Conservation (phyloP, 169 alveolate species). For the Eimeria sp. region DNA sequence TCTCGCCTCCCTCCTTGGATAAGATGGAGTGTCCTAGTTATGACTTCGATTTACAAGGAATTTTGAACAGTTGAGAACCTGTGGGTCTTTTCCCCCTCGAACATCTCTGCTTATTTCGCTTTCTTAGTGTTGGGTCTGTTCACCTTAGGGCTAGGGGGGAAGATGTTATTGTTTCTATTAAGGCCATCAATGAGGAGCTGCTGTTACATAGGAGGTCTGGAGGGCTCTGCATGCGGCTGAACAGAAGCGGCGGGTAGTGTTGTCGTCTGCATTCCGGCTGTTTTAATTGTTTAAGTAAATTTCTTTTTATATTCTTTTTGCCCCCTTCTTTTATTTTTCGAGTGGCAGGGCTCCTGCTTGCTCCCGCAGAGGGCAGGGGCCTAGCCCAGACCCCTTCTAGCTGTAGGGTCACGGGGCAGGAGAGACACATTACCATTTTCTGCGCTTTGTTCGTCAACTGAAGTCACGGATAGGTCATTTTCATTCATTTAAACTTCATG, state of each 20-base stretch:
- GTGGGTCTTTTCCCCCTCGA: no score
- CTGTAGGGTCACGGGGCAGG: constrained; percentile 14
- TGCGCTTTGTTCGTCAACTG: neutral
- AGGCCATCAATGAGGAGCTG: neutral
- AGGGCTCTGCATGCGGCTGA: constrained; percentile 20
- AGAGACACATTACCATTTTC: constrained; percentile 2
- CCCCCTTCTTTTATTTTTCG: neutral
- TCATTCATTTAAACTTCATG: constrained; percentile 16
- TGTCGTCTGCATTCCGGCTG: neutral
- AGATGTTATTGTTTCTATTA: neutral
- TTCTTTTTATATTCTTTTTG: neutral
- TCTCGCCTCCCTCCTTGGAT: no score
- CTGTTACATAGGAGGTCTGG: neutral
- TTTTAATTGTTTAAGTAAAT: neutral
- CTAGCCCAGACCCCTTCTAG: neutral
- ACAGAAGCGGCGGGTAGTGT: neutral
- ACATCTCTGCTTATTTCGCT: no score
- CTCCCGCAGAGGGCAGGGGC: constrained; percentile 57
- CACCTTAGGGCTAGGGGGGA: no score
- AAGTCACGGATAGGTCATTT: neutral
- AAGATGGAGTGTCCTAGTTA: no score
- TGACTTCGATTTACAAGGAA: no score
- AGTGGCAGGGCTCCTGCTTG: constrained; percentile 29
- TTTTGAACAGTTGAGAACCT: no score
- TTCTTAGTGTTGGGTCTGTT: no score